Conservation (phyloP, 768 basidiomycete species). For the Russula ochroleuca region DNA sequence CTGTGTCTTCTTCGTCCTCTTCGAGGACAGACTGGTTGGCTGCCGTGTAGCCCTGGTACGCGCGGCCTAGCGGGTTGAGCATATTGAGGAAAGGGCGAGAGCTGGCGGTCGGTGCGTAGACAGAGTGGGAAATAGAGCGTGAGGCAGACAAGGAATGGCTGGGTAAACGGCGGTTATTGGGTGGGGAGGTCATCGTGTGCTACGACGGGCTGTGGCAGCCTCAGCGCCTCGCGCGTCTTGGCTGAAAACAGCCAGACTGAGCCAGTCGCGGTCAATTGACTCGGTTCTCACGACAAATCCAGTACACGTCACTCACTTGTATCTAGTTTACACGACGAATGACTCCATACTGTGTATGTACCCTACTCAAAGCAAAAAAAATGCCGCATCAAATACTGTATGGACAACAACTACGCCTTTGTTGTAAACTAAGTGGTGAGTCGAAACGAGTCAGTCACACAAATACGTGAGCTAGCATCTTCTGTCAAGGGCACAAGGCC, state of each 20-base stretch:
- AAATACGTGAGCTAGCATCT: too few species aligned
- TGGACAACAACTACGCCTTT: too few species aligned
- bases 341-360: too few species aligned
- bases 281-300: background rate
- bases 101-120: slow-evolving; percentile 43
- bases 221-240: background rate
- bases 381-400: too few species aligned
- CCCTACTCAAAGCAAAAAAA: too few species aligned
- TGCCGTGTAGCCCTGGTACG: slow-evolving; percentile 70
- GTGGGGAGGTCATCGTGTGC: slow-evolving; percentile 27
- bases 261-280: background rate
- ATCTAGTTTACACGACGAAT: too few species aligned
- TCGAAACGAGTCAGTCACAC: background rate
- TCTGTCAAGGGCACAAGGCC: too few species aligned
- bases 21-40: slow-evolving; percentile 67
- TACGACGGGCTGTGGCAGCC: background rate
- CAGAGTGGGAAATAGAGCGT: slow-evolving; percentile 34
- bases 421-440: too few species aligned
- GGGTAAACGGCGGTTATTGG: slow-evolving; percentile 29
- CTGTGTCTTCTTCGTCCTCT: slow-evolving; percentile 61
- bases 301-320: too few species aligned
- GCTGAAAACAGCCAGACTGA: background rate
- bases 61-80: slow-evolving; percentile 73
- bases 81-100: slow-evolving; percentile 78
- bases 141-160: slow-evolving; percentile 25